Conservation (phyloP, 2,329 filamentous ascomycete genomes). For the Botrytis porri region DNA sequence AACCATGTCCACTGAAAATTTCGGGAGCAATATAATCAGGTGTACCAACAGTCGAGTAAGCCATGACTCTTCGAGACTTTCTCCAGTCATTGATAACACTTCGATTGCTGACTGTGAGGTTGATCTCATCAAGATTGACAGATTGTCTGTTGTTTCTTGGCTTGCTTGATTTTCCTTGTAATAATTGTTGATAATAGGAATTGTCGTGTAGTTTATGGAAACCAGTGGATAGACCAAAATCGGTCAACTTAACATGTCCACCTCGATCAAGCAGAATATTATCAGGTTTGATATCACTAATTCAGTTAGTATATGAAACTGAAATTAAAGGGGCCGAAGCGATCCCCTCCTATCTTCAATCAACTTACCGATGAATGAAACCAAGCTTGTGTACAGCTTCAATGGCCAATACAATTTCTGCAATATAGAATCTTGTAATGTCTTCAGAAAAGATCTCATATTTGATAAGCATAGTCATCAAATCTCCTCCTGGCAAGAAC, state of each 20-base stretch:
- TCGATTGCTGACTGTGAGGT: conserved; percentile 95
- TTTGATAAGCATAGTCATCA: conserved; percentile 99
- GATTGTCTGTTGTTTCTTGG: conserved; percentile 80
- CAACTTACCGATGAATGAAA: conserved; percentile 88
- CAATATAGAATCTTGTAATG: conserved; percentile 98
- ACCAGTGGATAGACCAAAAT: conserved; percentile 95
- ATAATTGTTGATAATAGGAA: conserved; percentile 94
- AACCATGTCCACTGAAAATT: conserved; percentile 95
- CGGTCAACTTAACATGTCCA: conserved; percentile 96
- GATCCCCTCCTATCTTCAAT: background rate
- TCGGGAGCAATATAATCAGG: conserved; percentile 98
- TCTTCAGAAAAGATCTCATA: conserved; percentile 99
- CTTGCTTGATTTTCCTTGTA: conserved; percentile 71
- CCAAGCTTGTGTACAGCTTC: conserved; percentile 97
- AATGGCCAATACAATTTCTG: conserved; percentile 95
- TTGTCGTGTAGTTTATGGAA: conserved; percentile 98
- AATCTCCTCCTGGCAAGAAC: conserved; percentile 93
- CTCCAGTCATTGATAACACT: conserved; percentile 98
- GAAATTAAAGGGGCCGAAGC: background rate
- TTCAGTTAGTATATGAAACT: conserved; percentile 18
- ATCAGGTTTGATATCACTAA: conserved; percentile 96
- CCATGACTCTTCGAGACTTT: conserved; percentile 90
- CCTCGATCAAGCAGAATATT: conserved; percentile 95
- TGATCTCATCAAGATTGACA: conserved; percentile 95
- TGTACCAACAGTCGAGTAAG: conserved; percentile 96